Evolutionary conservation across 2,329 filamentous ascomycete genomes (phyloP).

Genomic region (Cladosporium halotolerans): DNA sequence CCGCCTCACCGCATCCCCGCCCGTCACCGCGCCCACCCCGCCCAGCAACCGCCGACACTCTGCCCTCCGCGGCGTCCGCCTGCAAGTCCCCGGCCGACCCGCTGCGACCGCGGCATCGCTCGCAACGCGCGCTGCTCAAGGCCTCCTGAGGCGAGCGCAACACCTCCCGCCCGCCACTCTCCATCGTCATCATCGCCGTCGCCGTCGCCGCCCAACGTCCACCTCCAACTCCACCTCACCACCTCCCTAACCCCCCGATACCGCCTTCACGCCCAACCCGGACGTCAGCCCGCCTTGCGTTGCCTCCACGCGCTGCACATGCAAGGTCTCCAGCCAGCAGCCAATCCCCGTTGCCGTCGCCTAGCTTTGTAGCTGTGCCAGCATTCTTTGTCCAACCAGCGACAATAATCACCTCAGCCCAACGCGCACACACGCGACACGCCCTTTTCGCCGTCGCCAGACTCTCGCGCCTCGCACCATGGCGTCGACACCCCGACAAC

Average conservation of each 20-base stretch:
- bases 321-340: slow-evolving; percentile 4
- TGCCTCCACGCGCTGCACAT: slow-evolving; percentile 10
- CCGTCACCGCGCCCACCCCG: too few relatives aligned
- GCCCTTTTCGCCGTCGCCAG: not conserved
- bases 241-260: not conserved
- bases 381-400: slow-evolving; percentile 10
- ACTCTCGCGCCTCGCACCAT: slow-evolving; percentile 1
- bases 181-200: not conserved
- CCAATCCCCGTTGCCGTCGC: slow-evolving; percentile 9
- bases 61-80: too few relatives aligned
- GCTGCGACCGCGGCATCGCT: too few relatives aligned
- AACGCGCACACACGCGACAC: not conserved
- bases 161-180: not conserved
- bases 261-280: not conserved
- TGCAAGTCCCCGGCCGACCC: too few relatives aligned
- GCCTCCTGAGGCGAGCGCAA: not conserved
- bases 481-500: slow-evolving; percentile 6
- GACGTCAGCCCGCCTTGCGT: slow-evolving; percentile 11
- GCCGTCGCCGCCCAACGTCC: not conserved
- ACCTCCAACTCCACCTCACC: not conserved
- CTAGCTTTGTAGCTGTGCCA: slow-evolving; percentile 8
- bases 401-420: slow-evolving; percentile 3
- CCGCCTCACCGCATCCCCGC: too few relatives aligned
- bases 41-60: too few relatives aligned
- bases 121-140: too few relatives aligned